Conservation (phyloP, 1,284 basidiomycete species). For the Schizophyllum commune region DNA sequence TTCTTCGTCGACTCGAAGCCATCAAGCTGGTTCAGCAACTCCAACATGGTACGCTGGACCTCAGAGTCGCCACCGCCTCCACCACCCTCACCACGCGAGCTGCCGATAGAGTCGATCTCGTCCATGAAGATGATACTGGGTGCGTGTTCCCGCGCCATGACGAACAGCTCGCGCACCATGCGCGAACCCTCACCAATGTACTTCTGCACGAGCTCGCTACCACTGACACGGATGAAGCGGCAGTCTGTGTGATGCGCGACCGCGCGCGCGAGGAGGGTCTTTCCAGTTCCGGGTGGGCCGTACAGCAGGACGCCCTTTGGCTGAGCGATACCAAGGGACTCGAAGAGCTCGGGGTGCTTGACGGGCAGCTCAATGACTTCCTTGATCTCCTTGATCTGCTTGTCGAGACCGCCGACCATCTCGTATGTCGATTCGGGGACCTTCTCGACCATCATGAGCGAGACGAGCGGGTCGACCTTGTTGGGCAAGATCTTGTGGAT, state of each 20-base stretch:
- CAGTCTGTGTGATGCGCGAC: slow-evolving; percentile 98
- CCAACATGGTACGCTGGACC: slow-evolving; percentile 97
- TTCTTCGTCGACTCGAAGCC: slow-evolving; percentile 98
- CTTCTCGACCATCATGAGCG: slow-evolving; percentile 99
- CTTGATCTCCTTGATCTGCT: slow-evolving; percentile 99
- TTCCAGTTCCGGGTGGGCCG: slow-evolving; percentile 95
- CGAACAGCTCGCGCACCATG: slow-evolving; percentile 97
- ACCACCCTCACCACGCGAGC: slow-evolving; percentile 84
- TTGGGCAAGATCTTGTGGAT: slow-evolving; percentile 93
- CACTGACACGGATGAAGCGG: slow-evolving; percentile 95
- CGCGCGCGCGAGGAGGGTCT: slow-evolving; percentile 88
- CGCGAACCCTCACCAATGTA: slow-evolving; percentile 97
- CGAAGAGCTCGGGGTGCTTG: slow-evolving; percentile 97
- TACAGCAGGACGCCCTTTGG: slow-evolving; percentile 96
- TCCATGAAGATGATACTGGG: slow-evolving; percentile 99
- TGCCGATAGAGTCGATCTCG: slow-evolving; percentile 98
- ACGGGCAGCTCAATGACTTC: slow-evolving; percentile 98
- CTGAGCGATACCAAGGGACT: slow-evolving; percentile 93
- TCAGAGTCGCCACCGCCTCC: slow-evolving; percentile 92
- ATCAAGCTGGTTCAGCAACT: slow-evolving; percentile 94
- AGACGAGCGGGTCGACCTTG: slow-evolving; percentile 93
- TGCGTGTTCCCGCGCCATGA: slow-evolving; percentile 97
- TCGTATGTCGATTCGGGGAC: slow-evolving; percentile 99
- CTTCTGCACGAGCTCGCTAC: slow-evolving; percentile 95
- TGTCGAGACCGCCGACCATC: slow-evolving; percentile 98